Evolutionary conservation across 2,329 filamentous ascomycete species (phyloP), one percentile per base, ranked within the genome.

Genomic region (Penicillium digitatum): DNA sequence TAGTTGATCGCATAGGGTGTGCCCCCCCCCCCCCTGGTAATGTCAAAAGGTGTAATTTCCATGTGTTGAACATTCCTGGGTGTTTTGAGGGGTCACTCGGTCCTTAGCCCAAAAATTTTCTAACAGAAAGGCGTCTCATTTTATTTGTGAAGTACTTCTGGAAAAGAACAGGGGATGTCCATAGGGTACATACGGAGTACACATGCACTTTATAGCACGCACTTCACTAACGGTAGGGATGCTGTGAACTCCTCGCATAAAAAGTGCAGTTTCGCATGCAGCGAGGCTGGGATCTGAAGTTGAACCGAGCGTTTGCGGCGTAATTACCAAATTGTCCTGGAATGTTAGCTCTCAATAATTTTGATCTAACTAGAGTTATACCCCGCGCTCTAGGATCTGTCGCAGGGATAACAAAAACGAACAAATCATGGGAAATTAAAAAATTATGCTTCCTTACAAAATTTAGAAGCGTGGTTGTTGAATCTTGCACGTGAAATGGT

Each of bases 201-300:
- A 48, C 34, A 38, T 51, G 52, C 27, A 26, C 40, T 37, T 29
- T 11, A 54, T 45, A 54, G 39, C 48, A 51, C 51, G 43, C 38
- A 54, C 38, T 12, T 45, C 32, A 31, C n/a, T 34, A 51, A 45
- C 38, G 52, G 56, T 59, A 63, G 62, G 62, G 61, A 57, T 55
- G 42, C 54, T 60, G 60, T 54, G 56, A 56, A 54, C 61, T 65
- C 62, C 62, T 63, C 58, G 57, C 60, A 54, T 52, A 8, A 40
- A 42, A 52, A 58, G 29, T 61, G 58, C 61, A 62, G 48, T 29
- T 37, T 50, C 34, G 48, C 32, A 49, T 60, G 59, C 56, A 55
- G 52, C 54, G 7, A 44, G 54, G 52, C 38, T 54, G 55, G 59
- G 57, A 56, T 59, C 54, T 46, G 45, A 61, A 34, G 46, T 54